phyloP scores from a whole-genome alignment of 2,329 filamentous ascomycete species.

The Arthroderma sp. region DNA sequence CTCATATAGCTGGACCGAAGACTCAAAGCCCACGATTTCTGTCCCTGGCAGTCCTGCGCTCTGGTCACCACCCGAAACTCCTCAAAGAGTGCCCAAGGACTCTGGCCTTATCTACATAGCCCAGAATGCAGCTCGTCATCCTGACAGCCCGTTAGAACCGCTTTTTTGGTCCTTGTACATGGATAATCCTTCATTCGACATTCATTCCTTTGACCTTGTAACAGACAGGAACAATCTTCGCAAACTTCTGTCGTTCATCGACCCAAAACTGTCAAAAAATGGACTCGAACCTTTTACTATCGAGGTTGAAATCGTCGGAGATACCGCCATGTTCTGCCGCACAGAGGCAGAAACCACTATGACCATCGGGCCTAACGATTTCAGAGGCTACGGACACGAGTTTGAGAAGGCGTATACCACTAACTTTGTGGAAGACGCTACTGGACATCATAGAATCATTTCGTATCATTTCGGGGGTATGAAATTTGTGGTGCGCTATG shows the following conservation, averaged over 20 bases:
- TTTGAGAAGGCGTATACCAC: constrained; percentile 35
- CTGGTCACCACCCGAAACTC: constrained; percentile 22
- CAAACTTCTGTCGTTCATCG: constrained; percentile 36
- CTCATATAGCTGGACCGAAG: too few relatives aligned
- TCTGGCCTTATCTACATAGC: constrained; percentile 30
- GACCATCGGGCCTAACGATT: constrained; percentile 23
- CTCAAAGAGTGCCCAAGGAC: constrained; percentile 16
- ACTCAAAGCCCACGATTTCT: too few relatives aligned
- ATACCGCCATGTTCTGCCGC: constrained; percentile 21
- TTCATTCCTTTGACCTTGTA: constrained; percentile 29
- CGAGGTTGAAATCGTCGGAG: too few relatives aligned
- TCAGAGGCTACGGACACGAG: constrained; percentile 32
- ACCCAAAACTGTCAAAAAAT: constrained; percentile 15
- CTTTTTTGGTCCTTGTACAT: constrained; percentile 34
- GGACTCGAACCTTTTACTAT: constrained; percentile 26
- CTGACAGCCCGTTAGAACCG: constrained; percentile 33
- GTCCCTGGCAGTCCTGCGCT: constrained; percentile 26
- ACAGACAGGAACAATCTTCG: constrained; percentile 38
- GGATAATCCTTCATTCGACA: constrained; percentile 24
- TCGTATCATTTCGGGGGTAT: constrained; percentile 34
- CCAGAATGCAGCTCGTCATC: constrained; percentile 35
- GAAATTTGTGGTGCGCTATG: constrained; percentile 41
- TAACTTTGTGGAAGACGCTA: constrained; percentile 21
- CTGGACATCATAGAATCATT: constrained; percentile 36
- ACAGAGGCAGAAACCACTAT: constrained; percentile 18